Base-by-base conservation (phyloP, 1,139 yeast genomes). In the Nakaseomyces uthaithaninus region DNA sequence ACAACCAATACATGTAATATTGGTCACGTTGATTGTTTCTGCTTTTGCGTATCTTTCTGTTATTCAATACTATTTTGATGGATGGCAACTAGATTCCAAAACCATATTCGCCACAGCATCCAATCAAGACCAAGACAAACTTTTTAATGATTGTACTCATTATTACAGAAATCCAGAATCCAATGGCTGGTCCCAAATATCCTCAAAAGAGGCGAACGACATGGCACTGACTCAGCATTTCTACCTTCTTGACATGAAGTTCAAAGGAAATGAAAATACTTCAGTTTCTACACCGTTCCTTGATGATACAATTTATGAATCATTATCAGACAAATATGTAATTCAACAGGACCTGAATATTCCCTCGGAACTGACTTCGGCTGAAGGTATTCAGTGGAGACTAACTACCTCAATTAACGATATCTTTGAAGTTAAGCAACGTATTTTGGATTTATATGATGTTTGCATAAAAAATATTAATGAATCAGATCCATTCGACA, bases 401-500 rank as follows among this genome's bases (percentile, higher is more conserved):
- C 54, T 56, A 44, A 71, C 77, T 28, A 76, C 87, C 68, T 76
- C 74, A 51, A 70, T 75, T 49, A 74, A 80, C 52, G 74, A 77
- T 55, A 60, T 83, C 37, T 72, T 78, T 44, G 78, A 78, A 51
- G 77, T 84, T 60, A 72, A 74, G 45, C 81, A 79, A 42, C 77
- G 83, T 63, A 56, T 74, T 37, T 68, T 66, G 27, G 60, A 67
- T 43, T 62, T 74, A 23, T 57, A 72, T 39, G 50, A 60, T 34
- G 75, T 72, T 48, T 60, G 83, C 17, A 58, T 67, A 41, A 71
- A 68, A 40, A 67, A 82, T 47, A 70, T 86, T 42, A 68, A 70
- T 42, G 80, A 84, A 45, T 94, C 97, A 11, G 96, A 91, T 53
- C 76, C 81, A 27, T 85, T 86, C 51, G 98, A 93, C 62, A 77